A percentile compares a stretch with the other conserved stretches of the same genome.
Evolutionary conservation across 2,329 filamentous ascomycete species (phyloP).

Genomic region (Trichoderma asperellum): DNA sequence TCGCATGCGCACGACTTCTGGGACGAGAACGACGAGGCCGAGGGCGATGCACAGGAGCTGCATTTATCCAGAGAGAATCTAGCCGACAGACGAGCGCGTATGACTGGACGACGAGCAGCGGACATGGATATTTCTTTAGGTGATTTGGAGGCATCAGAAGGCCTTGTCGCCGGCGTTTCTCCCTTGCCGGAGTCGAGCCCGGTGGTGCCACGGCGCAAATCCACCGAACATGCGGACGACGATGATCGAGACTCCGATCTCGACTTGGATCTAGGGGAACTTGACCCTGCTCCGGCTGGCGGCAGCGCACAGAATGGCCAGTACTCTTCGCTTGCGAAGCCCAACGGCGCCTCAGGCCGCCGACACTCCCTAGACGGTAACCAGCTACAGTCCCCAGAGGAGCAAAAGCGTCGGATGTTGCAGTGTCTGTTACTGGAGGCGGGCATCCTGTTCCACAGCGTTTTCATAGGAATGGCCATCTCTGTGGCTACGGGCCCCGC

Average conservation of each 20-base stretch:
- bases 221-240: conserved; percentile 41
- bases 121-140: conserved; percentile 58
- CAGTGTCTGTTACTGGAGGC: conserved; percentile 82
- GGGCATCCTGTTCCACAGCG: conserved; percentile 81
- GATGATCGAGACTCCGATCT: conserved; percentile 59
- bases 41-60: conserved; percentile 37
- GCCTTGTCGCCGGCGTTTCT: conserved; percentile 62
- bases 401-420: conserved; percentile 68
- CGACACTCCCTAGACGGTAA: conserved; percentile 33
- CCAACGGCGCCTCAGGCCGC: conserved; percentile 6
- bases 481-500: conserved; percentile 79
- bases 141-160: conserved; percentile 56
- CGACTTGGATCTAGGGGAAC: conserved; percentile 64
- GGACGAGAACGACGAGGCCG: conserved; percentile 54
- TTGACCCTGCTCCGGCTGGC: conserved; percentile 49
- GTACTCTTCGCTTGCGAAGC: conserved; percentile 41
- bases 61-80: conserved; percentile 39
- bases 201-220: conserved; percentile 36
- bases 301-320: conserved; percentile 35
- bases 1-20: conserved; percentile 55
- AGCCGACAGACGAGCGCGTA: conserved; percentile 45
- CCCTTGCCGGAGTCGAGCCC: conserved; percentile 62
- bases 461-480: conserved; percentile 87
- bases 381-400: conserved; percentile 51
- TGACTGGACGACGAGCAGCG: conserved; percentile 47